Base-by-base conservation (phyloP, 2,329 filamentous ascomycete species). In the Allantophomopsis lycopodina region DNA sequence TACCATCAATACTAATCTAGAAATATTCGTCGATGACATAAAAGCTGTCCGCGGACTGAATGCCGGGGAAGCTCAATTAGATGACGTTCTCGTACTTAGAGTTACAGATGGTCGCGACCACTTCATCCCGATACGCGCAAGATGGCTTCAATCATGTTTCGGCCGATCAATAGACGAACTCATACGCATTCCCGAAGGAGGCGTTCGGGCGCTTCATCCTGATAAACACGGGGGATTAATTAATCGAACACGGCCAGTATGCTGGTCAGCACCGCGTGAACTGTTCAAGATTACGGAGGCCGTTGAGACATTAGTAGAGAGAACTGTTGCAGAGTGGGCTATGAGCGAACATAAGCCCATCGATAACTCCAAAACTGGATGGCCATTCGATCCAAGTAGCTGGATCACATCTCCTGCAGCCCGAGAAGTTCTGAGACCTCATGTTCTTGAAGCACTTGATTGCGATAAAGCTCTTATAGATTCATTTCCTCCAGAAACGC, bases 101-200 rank as follows among this genome's bases (percentile, higher is more conserved):
- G 83, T 98, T 5, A 70, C 76, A 10, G 75, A 81, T 39, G 93
- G 93, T 1, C 73, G 87, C 36, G 91, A 98, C 51, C 83, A 96
- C 54, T 98, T 98, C 55, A 75, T 98, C 32, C 81, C 87, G 0
- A 67, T 94, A 0, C 77, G 73, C 17, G 91, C 74, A 0, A 65
- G 62, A 1, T 98, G 91, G 89, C 64, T 80, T 3, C 82, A 83
- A 7, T 86, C 85, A 0, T 83, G 79, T 50, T 83, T 96, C 37
- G 85, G 84, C 0, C 77, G 85, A 31, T 88, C 83, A 0, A 71
- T 98, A n/a, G 81, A 88, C 44, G 88, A 94, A 52, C 69, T 98
- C 7, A 85, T 93, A 37, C 76, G 80, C 14, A 76, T 95, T 4
- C 88, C 91, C 0, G 78, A 88, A 72, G 86, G 88, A 4, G 81